Evolutionary conservation across 179 eudicot genomes (phyloP).

Genomic region (Beta lomatogona): DNA sequence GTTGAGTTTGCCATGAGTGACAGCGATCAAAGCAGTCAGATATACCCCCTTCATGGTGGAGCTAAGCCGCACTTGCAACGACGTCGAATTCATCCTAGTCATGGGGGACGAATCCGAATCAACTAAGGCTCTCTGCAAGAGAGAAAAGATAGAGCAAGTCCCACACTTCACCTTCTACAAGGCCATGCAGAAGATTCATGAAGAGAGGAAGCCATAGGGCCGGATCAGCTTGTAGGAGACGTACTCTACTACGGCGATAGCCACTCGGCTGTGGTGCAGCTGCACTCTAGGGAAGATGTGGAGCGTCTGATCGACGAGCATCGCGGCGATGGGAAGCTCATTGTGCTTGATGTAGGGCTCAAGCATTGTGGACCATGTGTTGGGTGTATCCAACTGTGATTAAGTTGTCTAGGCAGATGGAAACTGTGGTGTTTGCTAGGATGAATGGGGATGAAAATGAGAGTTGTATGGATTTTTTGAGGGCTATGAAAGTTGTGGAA

Average conservation of each 20-base stretch:
- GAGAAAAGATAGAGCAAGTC: slow-evolving; percentile 66
- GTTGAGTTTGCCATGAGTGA: slow-evolving; percentile 77
- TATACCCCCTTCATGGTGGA: slow-evolving; percentile 97
- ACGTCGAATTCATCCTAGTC: slow-evolving; percentile 82
- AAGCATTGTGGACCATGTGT: slow-evolving; percentile 99
- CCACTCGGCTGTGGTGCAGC: slow-evolving; percentile 78
- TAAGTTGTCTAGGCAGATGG: slow-evolving; percentile 89
- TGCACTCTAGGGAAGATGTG: slow-evolving; percentile 81
- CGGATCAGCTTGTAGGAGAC: slow-evolving; percentile 72
- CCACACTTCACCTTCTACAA: slow-evolving; percentile 94
- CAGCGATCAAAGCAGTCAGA: slow-evolving; percentile 47
- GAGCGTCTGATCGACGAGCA: slow-evolving; percentile 59
- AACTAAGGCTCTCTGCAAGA: slow-evolving; percentile 48
- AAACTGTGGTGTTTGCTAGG: slow-evolving; percentile 75
- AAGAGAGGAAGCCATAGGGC: slow-evolving; percentile 85
- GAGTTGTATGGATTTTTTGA: slow-evolving; percentile 86
- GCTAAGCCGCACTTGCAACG: slow-evolving; percentile 73
- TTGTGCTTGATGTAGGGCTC: slow-evolving; percentile 90
- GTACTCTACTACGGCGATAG: slow-evolving; percentile 91
- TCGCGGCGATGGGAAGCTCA: slow-evolving; percentile 55
- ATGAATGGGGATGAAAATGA: slow-evolving; percentile 98
- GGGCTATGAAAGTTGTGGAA: slow-evolving; percentile 80
- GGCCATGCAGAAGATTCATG: slow-evolving; percentile 81
- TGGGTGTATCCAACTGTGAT: slow-evolving; percentile 92
- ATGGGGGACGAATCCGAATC: slow-evolving; percentile 82